Conservation (phyloP, 1,284 basidiomycete genomes). For the Ceratobasidium sp. region DNA sequence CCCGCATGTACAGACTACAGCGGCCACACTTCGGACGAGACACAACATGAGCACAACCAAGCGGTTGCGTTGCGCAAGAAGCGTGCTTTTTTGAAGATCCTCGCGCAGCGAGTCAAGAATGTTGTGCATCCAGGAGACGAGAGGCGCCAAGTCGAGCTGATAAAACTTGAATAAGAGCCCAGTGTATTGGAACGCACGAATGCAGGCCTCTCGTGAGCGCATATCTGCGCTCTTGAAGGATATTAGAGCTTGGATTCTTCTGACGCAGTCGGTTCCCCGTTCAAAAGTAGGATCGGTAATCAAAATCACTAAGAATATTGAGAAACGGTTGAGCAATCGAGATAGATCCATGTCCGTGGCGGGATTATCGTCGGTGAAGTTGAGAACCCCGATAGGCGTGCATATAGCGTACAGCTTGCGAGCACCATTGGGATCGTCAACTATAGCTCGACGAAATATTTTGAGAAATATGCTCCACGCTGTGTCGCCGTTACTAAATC, state of each 20-base stretch:
- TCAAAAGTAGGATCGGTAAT: slow-evolving; percentile 70
- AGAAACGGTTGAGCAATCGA: slow-evolving; percentile 88
- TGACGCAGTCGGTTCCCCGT: slow-evolving; percentile 38
- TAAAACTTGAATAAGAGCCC: slow-evolving; percentile 74
- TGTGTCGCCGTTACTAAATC: slow-evolving; percentile 69
- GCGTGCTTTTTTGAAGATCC: slow-evolving; percentile 60
- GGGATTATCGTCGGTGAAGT: slow-evolving; percentile 67
- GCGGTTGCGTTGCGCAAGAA: slow-evolving; percentile 48
- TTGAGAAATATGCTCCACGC: slow-evolving; percentile 86
- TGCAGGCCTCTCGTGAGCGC: slow-evolving; percentile 74
- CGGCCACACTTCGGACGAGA: slow-evolving; percentile 62
- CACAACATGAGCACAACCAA: slow-evolving; percentile 57
- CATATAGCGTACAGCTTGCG: slow-evolving; percentile 83
- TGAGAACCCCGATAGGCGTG: slow-evolving; percentile 77
- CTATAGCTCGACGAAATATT: slow-evolving; percentile 70
- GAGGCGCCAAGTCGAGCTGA: slow-evolving; percentile 63
- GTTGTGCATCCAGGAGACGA: slow-evolving; percentile 74
- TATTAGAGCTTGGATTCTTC: slow-evolving; percentile 62
- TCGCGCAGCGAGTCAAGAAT: slow-evolving; percentile 68
- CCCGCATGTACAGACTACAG: slow-evolving; percentile 23
- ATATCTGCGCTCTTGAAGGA: slow-evolving; percentile 76
- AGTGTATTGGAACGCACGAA: slow-evolving; percentile 83
- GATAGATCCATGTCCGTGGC: slow-evolving; percentile 72
- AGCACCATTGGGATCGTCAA: slow-evolving; percentile 50
- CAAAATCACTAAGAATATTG: slow-evolving; percentile 79